phyloP scores from a whole-genome alignment of 2,329 filamentous ascomycete genomes.

The Aspergillus transmontanensis region DNA sequence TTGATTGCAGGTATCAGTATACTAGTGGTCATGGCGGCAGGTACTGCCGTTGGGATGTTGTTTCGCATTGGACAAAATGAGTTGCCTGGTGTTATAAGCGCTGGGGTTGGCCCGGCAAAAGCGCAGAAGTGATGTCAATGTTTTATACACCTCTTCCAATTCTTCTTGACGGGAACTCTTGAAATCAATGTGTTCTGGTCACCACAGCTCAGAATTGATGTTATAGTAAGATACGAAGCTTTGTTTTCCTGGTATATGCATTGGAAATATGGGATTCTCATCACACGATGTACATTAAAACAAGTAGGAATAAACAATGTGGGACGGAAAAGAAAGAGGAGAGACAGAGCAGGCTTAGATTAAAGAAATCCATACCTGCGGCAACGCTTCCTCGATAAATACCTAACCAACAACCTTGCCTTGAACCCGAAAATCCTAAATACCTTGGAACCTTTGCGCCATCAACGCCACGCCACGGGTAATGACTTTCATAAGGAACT shows the following conservation, averaged over 20 bases:
- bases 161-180: background rate
- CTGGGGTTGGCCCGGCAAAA: slow-evolving; percentile 77
- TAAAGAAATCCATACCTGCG: background rate
- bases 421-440: background rate
- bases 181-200: background rate
- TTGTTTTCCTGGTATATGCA: background rate
- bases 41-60: slow-evolving; percentile 74
- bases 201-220: background rate
- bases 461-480: background rate
- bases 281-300: background rate
- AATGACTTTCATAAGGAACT: background rate
- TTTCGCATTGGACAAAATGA: slow-evolving; percentile 84
- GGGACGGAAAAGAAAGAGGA: background rate
- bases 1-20: slow-evolving; percentile 77
- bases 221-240: background rate
- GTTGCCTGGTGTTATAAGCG: slow-evolving; percentile 92
- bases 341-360: background rate
- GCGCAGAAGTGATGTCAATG: slow-evolving; percentile 40
- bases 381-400: background rate
- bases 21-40: slow-evolving; percentile 67
- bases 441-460: background rate
- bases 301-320: background rate
- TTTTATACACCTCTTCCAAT: background rate
- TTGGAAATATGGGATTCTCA: background rate
- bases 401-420: background rate